A percentile compares a stretch with the other conserved stretches of the same genome.
Evolutionary conservation across 2,329 filamentous ascomycete species (phyloP).

Genomic region (Fusarium nanum): DNA sequence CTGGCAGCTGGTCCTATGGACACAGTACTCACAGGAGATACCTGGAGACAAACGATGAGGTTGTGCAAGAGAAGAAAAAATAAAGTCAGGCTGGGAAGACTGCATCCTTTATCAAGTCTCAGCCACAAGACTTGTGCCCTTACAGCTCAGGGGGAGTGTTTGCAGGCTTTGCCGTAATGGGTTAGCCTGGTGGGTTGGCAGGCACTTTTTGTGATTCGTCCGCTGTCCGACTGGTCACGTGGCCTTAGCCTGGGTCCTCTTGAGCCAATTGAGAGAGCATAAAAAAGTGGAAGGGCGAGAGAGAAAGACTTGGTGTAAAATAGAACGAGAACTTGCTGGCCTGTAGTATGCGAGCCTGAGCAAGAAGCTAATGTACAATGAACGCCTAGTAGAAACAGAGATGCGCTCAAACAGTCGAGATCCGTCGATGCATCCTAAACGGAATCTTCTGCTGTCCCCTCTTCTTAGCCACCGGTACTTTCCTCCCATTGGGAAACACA

Average conservation of each 20-base stretch:
- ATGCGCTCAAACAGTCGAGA: not conserved
- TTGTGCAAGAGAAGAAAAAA: not conserved
- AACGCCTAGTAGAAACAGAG: rapidly evolving
- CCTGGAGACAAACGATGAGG: not conserved
- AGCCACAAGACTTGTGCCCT: not conserved
- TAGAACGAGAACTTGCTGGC: not conserved
- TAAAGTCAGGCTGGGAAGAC: not conserved
- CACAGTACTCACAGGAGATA: not conserved
- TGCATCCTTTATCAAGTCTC: not conserved
- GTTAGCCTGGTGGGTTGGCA: not conserved
- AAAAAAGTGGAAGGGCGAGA: not conserved
- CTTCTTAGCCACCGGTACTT: not conserved
- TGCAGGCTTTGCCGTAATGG: not conserved
- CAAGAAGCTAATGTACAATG: rapidly evolving
- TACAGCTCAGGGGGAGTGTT: not conserved
- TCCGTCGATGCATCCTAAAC: not conserved
- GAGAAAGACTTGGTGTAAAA: not conserved
- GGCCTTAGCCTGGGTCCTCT: too few relatives aligned
- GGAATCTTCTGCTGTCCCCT: not conserved
- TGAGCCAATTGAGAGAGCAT: not conserved
- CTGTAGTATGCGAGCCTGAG: too few relatives aligned
- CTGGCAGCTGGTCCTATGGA: not conserved
- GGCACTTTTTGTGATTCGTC: not conserved
- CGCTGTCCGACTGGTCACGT: too few relatives aligned
- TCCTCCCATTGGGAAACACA: not conserved